A percentile compares a stretch with the other conserved stretches of the same genome.
Conservation (phyloP, 1,284 basidiomycete genomes). For the Naganishia sp. region DNA sequence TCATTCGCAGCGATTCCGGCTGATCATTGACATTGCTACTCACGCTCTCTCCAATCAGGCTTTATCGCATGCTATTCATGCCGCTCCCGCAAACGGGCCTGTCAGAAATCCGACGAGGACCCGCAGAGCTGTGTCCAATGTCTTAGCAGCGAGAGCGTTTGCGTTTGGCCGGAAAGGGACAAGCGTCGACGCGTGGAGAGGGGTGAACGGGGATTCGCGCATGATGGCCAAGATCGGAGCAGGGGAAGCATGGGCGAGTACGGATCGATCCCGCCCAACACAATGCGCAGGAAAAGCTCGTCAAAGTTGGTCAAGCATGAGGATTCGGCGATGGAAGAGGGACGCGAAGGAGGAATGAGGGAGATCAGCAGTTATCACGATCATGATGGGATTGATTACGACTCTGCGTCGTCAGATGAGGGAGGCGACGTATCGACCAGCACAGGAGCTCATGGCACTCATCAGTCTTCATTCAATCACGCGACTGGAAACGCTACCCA, state of each 20-base stretch:
- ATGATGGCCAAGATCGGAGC: background rate
- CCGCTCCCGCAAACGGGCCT: constrained; percentile 24
- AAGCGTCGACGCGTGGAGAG: constrained; percentile 25
- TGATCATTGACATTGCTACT: too few species aligned
- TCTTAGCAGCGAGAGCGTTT: constrained; percentile 21
- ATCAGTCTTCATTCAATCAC: background rate
- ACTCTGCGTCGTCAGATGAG: constrained; percentile 20
- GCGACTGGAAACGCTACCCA: background rate
- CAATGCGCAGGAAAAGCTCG: constrained; percentile 11
- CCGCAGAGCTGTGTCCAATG: constrained; percentile 18
- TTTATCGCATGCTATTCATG: constrained; percentile 27
- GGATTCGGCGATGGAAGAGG: constrained; percentile 9
- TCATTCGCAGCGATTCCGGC: background rate
- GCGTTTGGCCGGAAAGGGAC: constrained; percentile 28
- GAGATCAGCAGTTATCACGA: constrained; percentile 7
- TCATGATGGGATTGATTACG: constrained; percentile 15
- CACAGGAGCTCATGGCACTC: background rate
- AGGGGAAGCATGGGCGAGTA: constrained; percentile 5
- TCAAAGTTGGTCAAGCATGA: constrained; percentile 24
- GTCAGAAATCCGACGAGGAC: constrained; percentile 21
- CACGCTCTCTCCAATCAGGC: background rate
- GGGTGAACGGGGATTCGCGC: background rate
- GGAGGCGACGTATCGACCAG: constrained; percentile 9
- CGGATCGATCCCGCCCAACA: background rate
- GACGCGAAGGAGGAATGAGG: background rate